Conservation (phyloP, 1,139 yeast genomes). For the Arxiozyma telluris region DNA sequence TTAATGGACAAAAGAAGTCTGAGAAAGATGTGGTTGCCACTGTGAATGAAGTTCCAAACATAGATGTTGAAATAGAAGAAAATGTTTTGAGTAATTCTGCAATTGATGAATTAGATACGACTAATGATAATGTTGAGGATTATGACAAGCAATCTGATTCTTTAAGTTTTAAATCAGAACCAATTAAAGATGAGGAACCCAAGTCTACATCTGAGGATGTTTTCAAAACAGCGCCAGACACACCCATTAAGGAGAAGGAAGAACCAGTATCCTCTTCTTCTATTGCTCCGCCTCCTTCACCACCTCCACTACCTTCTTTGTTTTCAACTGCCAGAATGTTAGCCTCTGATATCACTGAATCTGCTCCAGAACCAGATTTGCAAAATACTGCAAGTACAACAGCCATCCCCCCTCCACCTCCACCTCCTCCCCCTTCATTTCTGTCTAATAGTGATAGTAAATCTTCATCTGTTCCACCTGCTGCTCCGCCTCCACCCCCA, state of each 20-base stretch:
- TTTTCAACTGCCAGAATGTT: constrained; percentile 12
- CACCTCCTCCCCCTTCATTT: constrained; percentile 35
- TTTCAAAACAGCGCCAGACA: background rate
- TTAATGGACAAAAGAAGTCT: constrained; percentile 1
- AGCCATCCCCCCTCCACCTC: constrained; percentile 24
- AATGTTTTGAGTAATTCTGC: background rate
- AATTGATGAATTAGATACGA: background rate
- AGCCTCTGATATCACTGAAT: constrained; percentile 5
- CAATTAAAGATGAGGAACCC: background rate
- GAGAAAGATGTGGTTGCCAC: background rate
- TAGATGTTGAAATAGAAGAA: background rate
- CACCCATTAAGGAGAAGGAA: background rate
- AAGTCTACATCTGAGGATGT: constrained; percentile 1
- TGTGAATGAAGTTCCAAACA: background rate
- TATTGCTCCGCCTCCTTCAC: constrained; percentile 28
- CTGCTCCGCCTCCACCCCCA: constrained; percentile 15
- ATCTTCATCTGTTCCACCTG: constrained; percentile 30
- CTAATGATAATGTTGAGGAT: background rate
- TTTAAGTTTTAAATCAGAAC: background rate
- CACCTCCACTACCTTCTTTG: constrained; percentile 7
- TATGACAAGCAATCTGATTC: background rate
- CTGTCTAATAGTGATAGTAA: background rate
- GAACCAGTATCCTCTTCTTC: constrained; percentile 9
- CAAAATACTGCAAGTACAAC: background rate
- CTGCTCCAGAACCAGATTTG: background rate